Conservation (phyloP, 2,329 filamentous ascomycete genomes). For the Penicillium sp. region DNA sequence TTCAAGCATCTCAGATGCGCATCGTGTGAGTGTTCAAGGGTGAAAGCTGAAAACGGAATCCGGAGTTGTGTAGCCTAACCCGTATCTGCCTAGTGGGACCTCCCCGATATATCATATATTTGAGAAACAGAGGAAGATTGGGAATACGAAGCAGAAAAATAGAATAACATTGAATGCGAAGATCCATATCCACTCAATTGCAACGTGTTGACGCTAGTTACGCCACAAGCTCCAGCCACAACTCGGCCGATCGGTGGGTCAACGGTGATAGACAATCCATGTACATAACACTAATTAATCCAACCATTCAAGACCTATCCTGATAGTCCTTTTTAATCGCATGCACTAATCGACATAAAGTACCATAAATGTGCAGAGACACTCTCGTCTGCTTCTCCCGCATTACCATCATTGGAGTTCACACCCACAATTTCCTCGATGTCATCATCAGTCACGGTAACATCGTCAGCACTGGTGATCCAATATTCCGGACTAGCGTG, state of each 20-base stretch:
- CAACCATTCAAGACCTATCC: too few relatives aligned
- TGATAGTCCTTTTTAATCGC: neutral
- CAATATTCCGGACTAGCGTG: conserved; percentile 45
- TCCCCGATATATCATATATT: neutral
- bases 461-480: conserved; percentile 36
- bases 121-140: neutral
- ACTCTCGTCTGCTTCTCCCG: neutral
- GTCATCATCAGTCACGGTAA: conserved; percentile 31
- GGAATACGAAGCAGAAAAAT: neutral
- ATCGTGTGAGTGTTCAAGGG: conserved; percentile 8
- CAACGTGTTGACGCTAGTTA: conserved; percentile 6
- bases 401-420: conserved; percentile 35
- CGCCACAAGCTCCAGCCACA: conserved; percentile 6
- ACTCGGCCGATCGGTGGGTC: conserved; percentile 9
- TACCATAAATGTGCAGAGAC: neutral
- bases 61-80: neutral
- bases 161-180: neutral
- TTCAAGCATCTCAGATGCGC: conserved; percentile 14
- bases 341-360: neutral
- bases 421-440: conserved; percentile 35
- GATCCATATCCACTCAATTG: neutral
- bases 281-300: neutral
- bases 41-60: conserved; percentile 3
- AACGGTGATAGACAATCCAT: neutral
- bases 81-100: neutral